Conservation (phyloP, 1,284 basidiomycete genomes). For the Ganoderma boninense region DNA sequence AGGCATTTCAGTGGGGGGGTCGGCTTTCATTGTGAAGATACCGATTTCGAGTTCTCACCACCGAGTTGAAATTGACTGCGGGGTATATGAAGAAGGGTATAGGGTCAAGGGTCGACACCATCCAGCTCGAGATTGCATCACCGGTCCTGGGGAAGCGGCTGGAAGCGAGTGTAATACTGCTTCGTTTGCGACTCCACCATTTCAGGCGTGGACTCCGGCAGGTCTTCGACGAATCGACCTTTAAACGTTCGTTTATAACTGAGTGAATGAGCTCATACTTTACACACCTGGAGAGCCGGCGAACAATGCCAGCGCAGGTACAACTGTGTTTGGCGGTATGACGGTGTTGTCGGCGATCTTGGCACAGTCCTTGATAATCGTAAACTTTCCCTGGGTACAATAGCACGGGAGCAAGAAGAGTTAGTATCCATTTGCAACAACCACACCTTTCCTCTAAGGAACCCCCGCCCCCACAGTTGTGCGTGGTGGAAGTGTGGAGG, state of each 20-base stretch:
- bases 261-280: not conserved
- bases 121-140: conserved; percentile 5
- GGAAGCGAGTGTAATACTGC: conserved; percentile 75
- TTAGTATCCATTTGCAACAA: too few species aligned
- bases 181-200: conserved; percentile 72
- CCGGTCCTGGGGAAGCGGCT: conserved; percentile 37
- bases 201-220: conserved; percentile 82
- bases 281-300: conserved; percentile 86
- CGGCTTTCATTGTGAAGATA: too few species aligned
- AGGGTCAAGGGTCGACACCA: not conserved
- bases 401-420: not conserved
- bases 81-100: conserved; percentile 31
- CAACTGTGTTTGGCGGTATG: conserved; percentile 91
- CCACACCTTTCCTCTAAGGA: not conserved
- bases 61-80: too few species aligned
- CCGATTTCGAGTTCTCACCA: too few species aligned
- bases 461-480: too few species aligned
- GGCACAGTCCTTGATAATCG: conserved; percentile 96
- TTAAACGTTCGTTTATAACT: too few species aligned
- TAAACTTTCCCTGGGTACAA: conserved; percentile 85
- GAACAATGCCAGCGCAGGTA: conserved; percentile 89
- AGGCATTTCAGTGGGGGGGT: too few species aligned
- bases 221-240: conserved; percentile 85
- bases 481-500: too few species aligned
- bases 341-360: conserved; percentile 89